Evolutionary conservation across 2,329 filamentous ascomycete genomes (phyloP).

Genomic region (Botrytis aclada): DNA sequence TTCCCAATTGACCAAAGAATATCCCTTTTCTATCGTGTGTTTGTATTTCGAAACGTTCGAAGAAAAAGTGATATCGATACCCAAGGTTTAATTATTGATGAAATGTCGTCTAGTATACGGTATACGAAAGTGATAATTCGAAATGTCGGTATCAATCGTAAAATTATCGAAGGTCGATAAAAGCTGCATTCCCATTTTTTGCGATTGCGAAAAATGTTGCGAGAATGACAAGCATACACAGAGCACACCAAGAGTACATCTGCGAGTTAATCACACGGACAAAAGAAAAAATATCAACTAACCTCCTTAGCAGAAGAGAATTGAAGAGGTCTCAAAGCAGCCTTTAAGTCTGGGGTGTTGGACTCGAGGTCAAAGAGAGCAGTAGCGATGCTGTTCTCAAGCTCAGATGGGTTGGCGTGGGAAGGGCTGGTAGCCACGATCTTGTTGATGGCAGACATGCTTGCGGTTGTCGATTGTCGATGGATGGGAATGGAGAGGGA

Average conservation of each 20-base stretch:
- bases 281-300: constrained; percentile 49
- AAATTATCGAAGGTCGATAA: constrained; percentile 18
- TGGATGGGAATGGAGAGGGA: constrained; percentile 20
- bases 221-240: not conserved
- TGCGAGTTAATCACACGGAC: not conserved
- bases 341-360: constrained; percentile 98
- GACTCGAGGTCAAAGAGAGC: constrained; percentile 99
- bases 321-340: constrained; percentile 93
- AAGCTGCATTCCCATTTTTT: constrained; percentile 22
- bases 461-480: constrained; percentile 42
- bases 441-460: constrained; percentile 85
- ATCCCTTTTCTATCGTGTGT: constrained; percentile 4
- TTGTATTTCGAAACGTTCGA: constrained; percentile 7
- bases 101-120: constrained; percentile 21
- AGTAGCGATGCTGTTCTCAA: constrained; percentile 94
- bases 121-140: constrained; percentile 16
- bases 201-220: not conserved
- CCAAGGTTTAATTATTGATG: not conserved
- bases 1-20: constrained; percentile 16
- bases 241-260: not conserved
- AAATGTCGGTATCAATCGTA: constrained; percentile 20
- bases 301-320: constrained; percentile 99
- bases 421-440: constrained; percentile 97
- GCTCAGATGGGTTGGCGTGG: constrained; percentile 92
- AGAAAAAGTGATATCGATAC: constrained; percentile 6